A percentile compares a stretch with the other conserved stretches of the same genome.
These are phyloP conservation scores for Mycena venus DNA, from an alignment of 768 basidiomycete species.

Conservation along the genomic window DNA sequence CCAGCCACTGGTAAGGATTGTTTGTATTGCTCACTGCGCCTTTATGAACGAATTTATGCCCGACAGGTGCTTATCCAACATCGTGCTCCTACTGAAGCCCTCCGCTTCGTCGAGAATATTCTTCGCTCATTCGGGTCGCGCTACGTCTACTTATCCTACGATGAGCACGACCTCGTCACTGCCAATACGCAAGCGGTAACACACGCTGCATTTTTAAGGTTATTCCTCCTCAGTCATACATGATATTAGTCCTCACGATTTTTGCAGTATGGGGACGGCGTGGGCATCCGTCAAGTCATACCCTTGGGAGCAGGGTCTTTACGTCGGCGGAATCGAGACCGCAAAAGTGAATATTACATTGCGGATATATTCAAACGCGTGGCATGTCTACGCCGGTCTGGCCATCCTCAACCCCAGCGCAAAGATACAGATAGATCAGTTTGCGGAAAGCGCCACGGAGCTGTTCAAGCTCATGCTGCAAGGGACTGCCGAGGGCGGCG, in stretches of 20 bases:
- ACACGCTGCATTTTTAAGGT: slow-evolving; percentile 98
- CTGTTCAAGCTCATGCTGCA: slow-evolving; percentile 97
- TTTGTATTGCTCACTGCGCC: neutral
- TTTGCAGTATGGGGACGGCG: slow-evolving; percentile 93
- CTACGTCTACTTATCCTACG: slow-evolving; percentile 94
- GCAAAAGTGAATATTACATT: slow-evolving; percentile 98
- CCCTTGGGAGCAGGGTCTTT: slow-evolving; percentile 96
- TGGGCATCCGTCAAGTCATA: slow-evolving; percentile 85
- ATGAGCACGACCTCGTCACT: slow-evolving; percentile 95
- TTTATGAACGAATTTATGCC: neutral
- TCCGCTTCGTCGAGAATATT: slow-evolving; percentile 85
- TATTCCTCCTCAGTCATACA: slow-evolving; percentile 22
- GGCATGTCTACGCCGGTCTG: slow-evolving; percentile 99
- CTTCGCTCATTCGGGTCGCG: slow-evolving; percentile 85
- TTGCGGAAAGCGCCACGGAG: slow-evolving; percentile 85
- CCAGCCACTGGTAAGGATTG: slow-evolving; percentile 83
- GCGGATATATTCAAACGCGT: slow-evolving; percentile 96
- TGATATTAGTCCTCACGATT: neutral
- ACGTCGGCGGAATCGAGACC: slow-evolving; percentile 97
- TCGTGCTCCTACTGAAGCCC: slow-evolving; percentile 79
- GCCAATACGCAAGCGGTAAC: slow-evolving; percentile 99
- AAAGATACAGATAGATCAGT: slow-evolving; percentile 90
- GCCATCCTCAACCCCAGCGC: slow-evolving; percentile 97
- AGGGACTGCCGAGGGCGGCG: slow-evolving; percentile 54
- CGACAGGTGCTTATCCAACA: slow-evolving; percentile 89